Conservation (phyloP, 2,329 filamentous ascomycete genomes). For the Penicillium sp. region DNA sequence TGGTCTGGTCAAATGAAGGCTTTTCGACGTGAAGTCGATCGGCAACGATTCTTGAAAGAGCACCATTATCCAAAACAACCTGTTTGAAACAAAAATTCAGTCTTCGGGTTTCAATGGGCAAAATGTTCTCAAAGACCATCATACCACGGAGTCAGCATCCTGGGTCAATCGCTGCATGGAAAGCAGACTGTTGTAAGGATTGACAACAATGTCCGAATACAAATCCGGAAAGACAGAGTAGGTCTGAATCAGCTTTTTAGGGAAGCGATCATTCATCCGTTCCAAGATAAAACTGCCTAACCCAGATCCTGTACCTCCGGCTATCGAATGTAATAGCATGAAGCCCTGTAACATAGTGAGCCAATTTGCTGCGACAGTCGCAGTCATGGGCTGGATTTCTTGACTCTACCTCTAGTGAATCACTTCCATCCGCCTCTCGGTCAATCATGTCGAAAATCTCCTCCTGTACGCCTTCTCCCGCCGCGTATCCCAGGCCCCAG, state of each 20-base stretch:
- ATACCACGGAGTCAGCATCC: slow-evolving; percentile 91
- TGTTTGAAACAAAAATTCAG: slow-evolving; percentile 35
- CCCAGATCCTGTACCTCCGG: slow-evolving; percentile 94
- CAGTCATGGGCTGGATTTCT: neutral
- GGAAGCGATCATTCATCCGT: slow-evolving; percentile 93
- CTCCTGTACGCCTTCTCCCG: slow-evolving; percentile 87
- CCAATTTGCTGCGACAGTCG: neutral
- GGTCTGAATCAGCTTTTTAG: slow-evolving; percentile 98
- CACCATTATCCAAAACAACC: slow-evolving; percentile 93
- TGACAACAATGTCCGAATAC: slow-evolving; percentile 91
- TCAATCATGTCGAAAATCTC: slow-evolving; percentile 99
- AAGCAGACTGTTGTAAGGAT: slow-evolving; percentile 96
- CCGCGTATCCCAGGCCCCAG: slow-evolving; percentile 95
- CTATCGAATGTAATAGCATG: slow-evolving; percentile 98
- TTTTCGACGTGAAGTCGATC: slow-evolving; percentile 94
- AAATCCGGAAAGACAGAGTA: slow-evolving; percentile 98
- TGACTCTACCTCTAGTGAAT: slow-evolving; percentile 77
- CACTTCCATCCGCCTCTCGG: slow-evolving; percentile 94
- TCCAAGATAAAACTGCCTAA: slow-evolving; percentile 93
- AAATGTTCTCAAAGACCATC: slow-evolving; percentile 23
- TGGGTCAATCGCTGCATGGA: slow-evolving; percentile 89
- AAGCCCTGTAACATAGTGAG: slow-evolving; percentile 66
- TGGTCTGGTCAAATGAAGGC: slow-evolving; percentile 95
- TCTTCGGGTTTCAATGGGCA: neutral
- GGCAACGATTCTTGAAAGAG: slow-evolving; percentile 88